Evolutionary conservation across 116 monocot genomes (phyloP).

Genomic region (Dioscorea cayenensis): DNA sequence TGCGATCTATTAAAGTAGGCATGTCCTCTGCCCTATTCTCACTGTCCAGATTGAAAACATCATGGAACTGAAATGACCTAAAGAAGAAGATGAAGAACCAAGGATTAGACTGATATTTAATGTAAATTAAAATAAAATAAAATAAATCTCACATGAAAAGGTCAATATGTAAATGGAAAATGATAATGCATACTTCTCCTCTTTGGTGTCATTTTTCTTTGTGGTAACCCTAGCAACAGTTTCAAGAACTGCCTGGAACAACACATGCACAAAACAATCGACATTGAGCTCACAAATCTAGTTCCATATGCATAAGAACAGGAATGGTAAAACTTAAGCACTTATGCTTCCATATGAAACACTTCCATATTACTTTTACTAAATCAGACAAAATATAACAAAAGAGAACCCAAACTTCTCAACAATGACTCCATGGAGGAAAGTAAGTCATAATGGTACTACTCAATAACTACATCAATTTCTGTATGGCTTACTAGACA

Average conservation of each 20-base stretch:
- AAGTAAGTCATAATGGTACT: no score
- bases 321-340: neutral
- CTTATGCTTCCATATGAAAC: no score
- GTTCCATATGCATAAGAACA: neutral
- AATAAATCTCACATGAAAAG: slow-evolving; percentile 1
- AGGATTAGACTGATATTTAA: neutral
- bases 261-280: neutral
- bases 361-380: no score
- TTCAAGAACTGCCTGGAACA: slow-evolving; percentile 78
- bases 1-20: slow-evolving; percentile 92
- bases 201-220: slow-evolving; percentile 98
- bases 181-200: slow-evolving; percentile 62
- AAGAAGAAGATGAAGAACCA: slow-evolving; percentile 7
- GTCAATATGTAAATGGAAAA: neutral
- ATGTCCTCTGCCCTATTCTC: slow-evolving; percentile 84
- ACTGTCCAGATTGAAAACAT: slow-evolving; percentile 90
- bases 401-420: no score
- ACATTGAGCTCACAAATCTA: neutral
- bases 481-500: no score
- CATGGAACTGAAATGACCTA: slow-evolving; percentile 88
- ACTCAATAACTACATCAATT: no score
- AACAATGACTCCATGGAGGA: no score
- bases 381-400: no score
- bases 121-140: neutral
- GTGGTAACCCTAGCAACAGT: slow-evolving; percentile 89